Base-by-base conservation (phyloP, 441 rosid genomes). In the Daphne laureola region DNA sequence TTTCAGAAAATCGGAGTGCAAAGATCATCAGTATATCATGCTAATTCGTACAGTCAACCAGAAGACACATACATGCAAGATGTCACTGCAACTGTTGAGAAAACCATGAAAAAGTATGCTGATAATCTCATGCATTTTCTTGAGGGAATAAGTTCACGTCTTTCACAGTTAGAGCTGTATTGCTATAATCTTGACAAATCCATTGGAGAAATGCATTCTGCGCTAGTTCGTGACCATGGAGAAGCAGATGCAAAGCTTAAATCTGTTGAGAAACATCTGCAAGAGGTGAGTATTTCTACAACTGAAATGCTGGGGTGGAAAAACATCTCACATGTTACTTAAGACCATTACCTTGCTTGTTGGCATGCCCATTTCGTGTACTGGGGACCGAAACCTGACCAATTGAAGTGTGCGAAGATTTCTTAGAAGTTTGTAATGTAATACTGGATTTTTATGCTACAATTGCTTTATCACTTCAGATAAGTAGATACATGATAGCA, bases 101-200 rank as follows among this genome's bases (percentile, higher is more conserved):
- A 64, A 57, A 70, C 83, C 61, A 84, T 86, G 96, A 92, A 89
- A 72, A 82, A 78, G 48, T 82, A 89, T 48, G 51, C 81, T 0
- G 98, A 92, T 55, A 73, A 72, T 57, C 63, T 86, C 55, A 72
- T 84, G 87, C 92, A 92, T 13, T 89, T 86, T 72, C 96, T 89
- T 1, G 98, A 89, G 70, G 97, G 97, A 54, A 70, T 89, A 67
- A 92, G 97, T 71, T 92, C 97, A 2, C 84, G 97, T 35, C 72
- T 88, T 59, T 88, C 98, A 0, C 94, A 92, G 65, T 67, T 92
- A 61, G 97, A 92, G 66, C 58, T 86, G 11, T 82, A 83, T 57
- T 89, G 95, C 72, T 89, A 89, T 77, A 92, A 86, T 59, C 94
- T 89, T 54, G 98, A 89, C 69, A 89, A 85, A 73, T 80, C 92